Evolutionary conservation across 352 stramenopile species (phyloP).

Genomic region (Thraustochytrium sp.): DNA sequence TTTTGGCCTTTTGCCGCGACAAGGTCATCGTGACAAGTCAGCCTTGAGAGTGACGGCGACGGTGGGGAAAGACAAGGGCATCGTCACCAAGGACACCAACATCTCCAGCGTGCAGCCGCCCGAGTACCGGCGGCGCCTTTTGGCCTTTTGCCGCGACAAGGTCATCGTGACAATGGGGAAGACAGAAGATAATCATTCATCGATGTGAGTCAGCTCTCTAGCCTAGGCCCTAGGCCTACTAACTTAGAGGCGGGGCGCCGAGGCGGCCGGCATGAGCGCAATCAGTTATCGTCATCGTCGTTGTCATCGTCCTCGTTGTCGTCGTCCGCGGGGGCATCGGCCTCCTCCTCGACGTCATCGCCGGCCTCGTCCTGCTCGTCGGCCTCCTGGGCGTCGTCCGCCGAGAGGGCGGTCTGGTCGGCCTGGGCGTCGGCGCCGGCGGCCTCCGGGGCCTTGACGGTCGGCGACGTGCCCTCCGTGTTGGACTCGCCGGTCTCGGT

Average conservation of each 20-base stretch:
- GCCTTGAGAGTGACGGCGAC: too few relatives aligned
- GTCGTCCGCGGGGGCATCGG: neutral
- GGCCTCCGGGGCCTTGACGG: neutral
- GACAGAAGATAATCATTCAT: too few relatives aligned
- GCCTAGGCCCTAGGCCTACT: too few relatives aligned
- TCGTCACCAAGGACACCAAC: constrained; percentile 20
- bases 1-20: neutral
- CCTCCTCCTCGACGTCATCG: neutral
- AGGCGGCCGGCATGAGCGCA: too few relatives aligned
- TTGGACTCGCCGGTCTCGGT: neutral
- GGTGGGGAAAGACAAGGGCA: neutral
- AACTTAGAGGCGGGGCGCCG: too few relatives aligned
- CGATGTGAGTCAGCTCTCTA: too few relatives aligned
- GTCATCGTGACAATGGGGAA: neutral
- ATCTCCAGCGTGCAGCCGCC: constrained; percentile 34
- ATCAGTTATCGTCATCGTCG: neutral
- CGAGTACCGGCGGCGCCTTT: constrained; percentile 1
- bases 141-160: neutral
- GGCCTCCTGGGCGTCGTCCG: neutral
- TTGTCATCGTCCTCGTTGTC: neutral
- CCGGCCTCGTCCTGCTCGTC: neutral
- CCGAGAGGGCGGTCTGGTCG: neutral
- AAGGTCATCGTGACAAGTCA: neutral
- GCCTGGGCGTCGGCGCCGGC: neutral
- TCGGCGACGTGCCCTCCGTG: neutral